Conservation (phyloP, 2,329 filamentous ascomycete species). For the Chaetomium strumarium region DNA sequence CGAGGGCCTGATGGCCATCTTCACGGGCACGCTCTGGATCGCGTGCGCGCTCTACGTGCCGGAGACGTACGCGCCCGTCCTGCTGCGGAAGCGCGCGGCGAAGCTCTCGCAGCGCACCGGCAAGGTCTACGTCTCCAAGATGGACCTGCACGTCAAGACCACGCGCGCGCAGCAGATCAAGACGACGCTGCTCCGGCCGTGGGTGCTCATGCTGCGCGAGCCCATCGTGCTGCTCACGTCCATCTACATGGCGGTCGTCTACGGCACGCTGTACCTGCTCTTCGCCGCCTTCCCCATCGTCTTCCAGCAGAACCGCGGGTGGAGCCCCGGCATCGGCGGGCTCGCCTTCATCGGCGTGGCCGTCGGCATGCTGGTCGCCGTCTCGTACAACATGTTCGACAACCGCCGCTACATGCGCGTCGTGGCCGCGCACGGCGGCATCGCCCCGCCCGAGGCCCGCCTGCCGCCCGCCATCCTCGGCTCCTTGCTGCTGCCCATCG, state of each 20-base stretch:
- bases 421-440: slow-evolving; percentile 41
- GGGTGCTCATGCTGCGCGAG: slow-evolving; percentile 63
- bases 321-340: slow-evolving; percentile 54
- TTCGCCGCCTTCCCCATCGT: slow-evolving; percentile 61
- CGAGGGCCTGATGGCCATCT: slow-evolving; percentile 57
- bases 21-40: slow-evolving; percentile 57
- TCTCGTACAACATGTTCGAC: slow-evolving; percentile 49
- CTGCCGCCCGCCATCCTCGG: slow-evolving; percentile 58
- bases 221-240: slow-evolving; percentile 62
- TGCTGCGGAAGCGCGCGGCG: slow-evolving; percentile 48
- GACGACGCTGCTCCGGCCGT: slow-evolving; percentile 56
- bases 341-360: slow-evolving; percentile 64
- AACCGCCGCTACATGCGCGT: slow-evolving; percentile 48
- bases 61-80: slow-evolving; percentile 56
- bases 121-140: slow-evolving; percentile 49
- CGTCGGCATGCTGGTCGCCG: slow-evolving; percentile 57
- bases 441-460: slow-evolving; percentile 60
- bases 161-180: slow-evolving; percentile 42
- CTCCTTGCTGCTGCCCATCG: slow-evolving; percentile 54
- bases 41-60: slow-evolving; percentile 45
- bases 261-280: slow-evolving; percentile 53
- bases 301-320: slow-evolving; percentile 54
- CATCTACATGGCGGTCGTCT: slow-evolving; percentile 60
- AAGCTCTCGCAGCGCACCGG: slow-evolving; percentile 48
- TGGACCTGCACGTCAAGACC: slow-evolving; percentile 34